Conservation (phyloP, 2,329 filamentous ascomycete genomes). For the Xylaria sp. region DNA sequence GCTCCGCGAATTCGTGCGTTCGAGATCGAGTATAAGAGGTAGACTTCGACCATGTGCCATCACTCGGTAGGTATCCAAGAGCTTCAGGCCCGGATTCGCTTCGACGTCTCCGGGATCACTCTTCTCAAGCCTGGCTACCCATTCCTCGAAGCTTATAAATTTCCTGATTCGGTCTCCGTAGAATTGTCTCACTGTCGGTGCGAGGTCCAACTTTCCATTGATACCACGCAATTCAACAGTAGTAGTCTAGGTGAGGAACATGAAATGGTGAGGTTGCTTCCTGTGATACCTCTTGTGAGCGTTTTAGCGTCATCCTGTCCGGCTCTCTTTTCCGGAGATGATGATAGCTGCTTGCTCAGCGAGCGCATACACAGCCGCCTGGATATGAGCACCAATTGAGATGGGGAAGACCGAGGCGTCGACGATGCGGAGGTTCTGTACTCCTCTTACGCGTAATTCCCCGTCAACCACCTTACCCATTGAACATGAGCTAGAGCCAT, state of each 20-base stretch:
- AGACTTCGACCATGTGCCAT: too few relatives aligned
- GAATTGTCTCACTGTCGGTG: too few relatives aligned
- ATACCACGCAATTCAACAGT: background rate
- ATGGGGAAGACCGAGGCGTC: slow-evolving; percentile 54
- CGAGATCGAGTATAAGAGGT: too few relatives aligned
- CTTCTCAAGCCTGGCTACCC: too few relatives aligned
- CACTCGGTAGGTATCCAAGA: too few relatives aligned
- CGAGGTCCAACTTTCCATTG: background rate
- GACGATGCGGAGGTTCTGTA: slow-evolving; percentile 53
- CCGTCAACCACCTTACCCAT: slow-evolving; percentile 53
- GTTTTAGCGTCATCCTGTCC: background rate
- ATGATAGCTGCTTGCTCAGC: slow-evolving; percentile 69
- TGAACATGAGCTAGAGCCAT: slow-evolving; percentile 18
- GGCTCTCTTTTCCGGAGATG: slow-evolving; percentile 48
- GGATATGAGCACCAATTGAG: slow-evolving; percentile 59
- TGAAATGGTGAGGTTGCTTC: background rate
- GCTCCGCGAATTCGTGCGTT: too few relatives aligned
- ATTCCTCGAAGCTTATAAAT: too few relatives aligned
- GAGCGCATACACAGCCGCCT: slow-evolving; percentile 64
- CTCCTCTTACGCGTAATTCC: slow-evolving; percentile 53
- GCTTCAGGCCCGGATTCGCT: too few relatives aligned
- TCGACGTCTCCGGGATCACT: too few relatives aligned
- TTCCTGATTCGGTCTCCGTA: too few relatives aligned
- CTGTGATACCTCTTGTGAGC: background rate
- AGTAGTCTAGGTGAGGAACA: background rate